Percentiles rank a stretch among this genome's conserved stretches.
These are phyloP conservation scores for Sphaerulina populicola DNA, from an alignment of 2,329 filamentous ascomycete genomes.

Conservation along the genomic window DNA sequence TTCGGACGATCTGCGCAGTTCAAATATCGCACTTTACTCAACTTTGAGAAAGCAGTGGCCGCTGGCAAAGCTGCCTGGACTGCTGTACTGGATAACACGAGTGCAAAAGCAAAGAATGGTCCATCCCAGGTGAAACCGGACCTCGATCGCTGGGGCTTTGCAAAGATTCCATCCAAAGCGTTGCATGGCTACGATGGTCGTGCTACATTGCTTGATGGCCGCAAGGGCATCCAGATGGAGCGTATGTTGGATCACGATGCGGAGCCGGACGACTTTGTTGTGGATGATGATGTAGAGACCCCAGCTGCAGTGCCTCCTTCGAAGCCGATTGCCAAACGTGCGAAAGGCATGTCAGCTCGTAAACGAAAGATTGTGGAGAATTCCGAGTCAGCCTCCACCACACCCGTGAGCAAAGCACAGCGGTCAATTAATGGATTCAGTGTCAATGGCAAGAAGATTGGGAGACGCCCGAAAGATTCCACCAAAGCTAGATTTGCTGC, in stretches of 20 bases:
- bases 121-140: slow-evolving; percentile 17
- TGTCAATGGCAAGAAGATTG: slow-evolving; percentile 3
- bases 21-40: slow-evolving; percentile 46
- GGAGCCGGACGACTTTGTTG: slow-evolving; percentile 26
- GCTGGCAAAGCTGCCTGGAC: slow-evolving; percentile 46
- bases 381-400: not conserved
- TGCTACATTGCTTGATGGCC: slow-evolving; percentile 34
- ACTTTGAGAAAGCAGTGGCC: slow-evolving; percentile 48
- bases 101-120: slow-evolving; percentile 25
- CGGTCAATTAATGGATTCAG: not conserved
- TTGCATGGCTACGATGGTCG: slow-evolving; percentile 38
- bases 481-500: not conserved
- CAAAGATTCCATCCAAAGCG: slow-evolving; percentile 28
- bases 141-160: slow-evolving; percentile 45
- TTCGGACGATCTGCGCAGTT: slow-evolving; percentile 44
- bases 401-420: not conserved
- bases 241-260: slow-evolving; percentile 2
- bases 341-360: not conserved
- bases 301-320: not conserved
- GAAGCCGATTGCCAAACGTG: slow-evolving; percentile 4
- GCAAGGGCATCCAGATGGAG: slow-evolving; percentile 9
- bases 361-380: not conserved
- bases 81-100: slow-evolving; percentile 38
- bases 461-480: not conserved
- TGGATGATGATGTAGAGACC: slow-evolving; percentile 5